Conservation (phyloP, 2,329 filamentous ascomycete genomes). For the Cladosporium sphaerospermum region DNA sequence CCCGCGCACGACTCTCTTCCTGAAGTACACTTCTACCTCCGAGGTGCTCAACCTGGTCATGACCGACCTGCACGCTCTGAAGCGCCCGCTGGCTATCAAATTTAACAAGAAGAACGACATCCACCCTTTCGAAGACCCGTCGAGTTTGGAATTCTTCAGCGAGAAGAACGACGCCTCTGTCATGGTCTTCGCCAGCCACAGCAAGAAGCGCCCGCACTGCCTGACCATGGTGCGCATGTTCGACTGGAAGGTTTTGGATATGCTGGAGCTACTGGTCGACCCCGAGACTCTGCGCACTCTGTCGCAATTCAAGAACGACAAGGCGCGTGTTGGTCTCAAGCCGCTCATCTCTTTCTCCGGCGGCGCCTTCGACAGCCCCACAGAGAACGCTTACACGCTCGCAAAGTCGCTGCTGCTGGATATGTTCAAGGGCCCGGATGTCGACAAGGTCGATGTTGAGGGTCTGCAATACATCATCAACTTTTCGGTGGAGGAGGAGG, state of each 20-base stretch:
- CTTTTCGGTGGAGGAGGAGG: constrained; percentile 62
- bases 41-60: constrained; percentile 77
- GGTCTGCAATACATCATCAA: constrained; percentile 87
- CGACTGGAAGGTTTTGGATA: constrained; percentile 81
- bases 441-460: constrained; percentile 84
- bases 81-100: constrained; percentile 76
- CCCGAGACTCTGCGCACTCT: constrained; percentile 63
- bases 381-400: constrained; percentile 71
- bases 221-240: constrained; percentile 80
- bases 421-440: constrained; percentile 79
- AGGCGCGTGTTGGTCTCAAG: constrained; percentile 68
- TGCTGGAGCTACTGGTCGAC: constrained; percentile 85
- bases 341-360: constrained; percentile 90
- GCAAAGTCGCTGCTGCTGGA: constrained; percentile 84
- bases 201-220: constrained; percentile 92
- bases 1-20: constrained; percentile 81
- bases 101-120: constrained; percentile 97
- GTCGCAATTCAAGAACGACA: constrained; percentile 63
- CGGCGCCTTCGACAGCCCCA: constrained; percentile 76
- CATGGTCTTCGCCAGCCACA: constrained; percentile 75
- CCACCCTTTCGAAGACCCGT: constrained; percentile 86
- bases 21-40: constrained; percentile 80
- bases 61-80: constrained; percentile 76
- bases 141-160: constrained; percentile 88
- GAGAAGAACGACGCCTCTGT: constrained; percentile 92